These are phyloP conservation scores for Daldinia loculata DNA, from an alignment of 495 filamentous ascomycete genomes.

Conservation along the genomic window DNA sequence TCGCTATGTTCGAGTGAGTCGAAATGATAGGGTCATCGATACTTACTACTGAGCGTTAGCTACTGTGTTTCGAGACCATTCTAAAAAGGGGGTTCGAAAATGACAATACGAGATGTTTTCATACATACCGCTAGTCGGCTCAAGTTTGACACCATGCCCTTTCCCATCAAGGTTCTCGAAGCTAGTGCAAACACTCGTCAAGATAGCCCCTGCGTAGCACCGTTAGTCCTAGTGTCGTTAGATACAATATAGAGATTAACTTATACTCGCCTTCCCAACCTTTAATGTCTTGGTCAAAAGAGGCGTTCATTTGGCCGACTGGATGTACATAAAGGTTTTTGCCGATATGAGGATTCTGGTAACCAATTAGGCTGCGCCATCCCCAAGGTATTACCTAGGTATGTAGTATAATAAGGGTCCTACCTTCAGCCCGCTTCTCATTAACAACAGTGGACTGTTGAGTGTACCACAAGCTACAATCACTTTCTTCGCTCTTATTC, in stretches of 20 bases:
- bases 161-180: conserved; percentile 84
- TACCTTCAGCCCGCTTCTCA: conserved; percentile 72
- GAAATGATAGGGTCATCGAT: too few species aligned
- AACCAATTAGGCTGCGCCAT: background rate
- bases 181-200: conserved; percentile 78
- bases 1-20: too few species aligned
- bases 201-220: conserved; percentile 57
- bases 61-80: too few species aligned
- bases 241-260: background rate
- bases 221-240: background rate
- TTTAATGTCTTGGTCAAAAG: conserved; percentile 70
- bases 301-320: conserved; percentile 64
- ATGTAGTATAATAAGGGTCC: conserved; percentile 9
- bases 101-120: too few species aligned
- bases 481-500: conserved; percentile 83
- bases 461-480: conserved; percentile 78
- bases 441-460: conserved; percentile 76
- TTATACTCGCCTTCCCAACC: conserved; percentile 75
- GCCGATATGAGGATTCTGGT: conserved; percentile 83
- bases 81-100: too few species aligned
- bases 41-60: too few species aligned
- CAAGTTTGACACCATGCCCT: conserved; percentile 86
- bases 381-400: background rate
- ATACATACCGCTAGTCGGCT: conserved; percentile 57
- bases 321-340: conserved; percentile 85